Percentiles rank a stretch among this genome's conserved stretches.
phyloP scores from a whole-genome alignment of 306 rosid species.

The Inga leiocalycina region DNA sequence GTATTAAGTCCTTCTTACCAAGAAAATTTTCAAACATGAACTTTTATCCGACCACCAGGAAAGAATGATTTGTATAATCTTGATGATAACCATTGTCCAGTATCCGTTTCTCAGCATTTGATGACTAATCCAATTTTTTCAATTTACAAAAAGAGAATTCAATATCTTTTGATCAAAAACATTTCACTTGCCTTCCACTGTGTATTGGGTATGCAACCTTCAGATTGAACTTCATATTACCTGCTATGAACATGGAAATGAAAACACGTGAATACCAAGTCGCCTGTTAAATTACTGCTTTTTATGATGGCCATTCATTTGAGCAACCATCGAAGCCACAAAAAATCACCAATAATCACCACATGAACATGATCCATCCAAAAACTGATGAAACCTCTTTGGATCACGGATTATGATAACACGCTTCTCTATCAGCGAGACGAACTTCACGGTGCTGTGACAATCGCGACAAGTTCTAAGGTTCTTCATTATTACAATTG shows the following conservation, averaged over 20 bases:
- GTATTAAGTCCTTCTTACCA: too few species aligned
- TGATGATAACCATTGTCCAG: not conserved
- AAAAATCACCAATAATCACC: slow-evolving; percentile 69
- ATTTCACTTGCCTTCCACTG: slow-evolving; percentile 4
- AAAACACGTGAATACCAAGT: not conserved
- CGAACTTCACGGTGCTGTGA: slow-evolving; percentile 62
- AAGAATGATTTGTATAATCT: not conserved
- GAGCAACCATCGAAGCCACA: not conserved
- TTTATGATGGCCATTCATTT: not conserved
- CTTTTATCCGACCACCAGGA: too few species aligned
- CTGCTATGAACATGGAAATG: slow-evolving; percentile 7
- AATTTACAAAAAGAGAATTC: not conserved
- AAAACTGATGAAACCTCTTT: slow-evolving; percentile 79
- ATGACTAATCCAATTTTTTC: not conserved
- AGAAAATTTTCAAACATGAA: too few species aligned
- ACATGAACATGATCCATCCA: slow-evolving; percentile 65
- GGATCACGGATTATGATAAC: slow-evolving; percentile 66
- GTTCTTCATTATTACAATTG: slow-evolving; percentile 63
- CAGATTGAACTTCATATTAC: not conserved
- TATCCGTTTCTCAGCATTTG: not conserved
- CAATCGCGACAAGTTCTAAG: slow-evolving; percentile 78
- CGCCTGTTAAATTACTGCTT: not conserved
- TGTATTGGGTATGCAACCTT: not conserved
- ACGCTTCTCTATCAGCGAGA: slow-evolving; percentile 61
- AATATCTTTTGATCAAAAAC: slow-evolving; percentile 11